phyloP scores from a whole-genome alignment of 139 green algal species.

The Zygnema cylindricum region DNA sequence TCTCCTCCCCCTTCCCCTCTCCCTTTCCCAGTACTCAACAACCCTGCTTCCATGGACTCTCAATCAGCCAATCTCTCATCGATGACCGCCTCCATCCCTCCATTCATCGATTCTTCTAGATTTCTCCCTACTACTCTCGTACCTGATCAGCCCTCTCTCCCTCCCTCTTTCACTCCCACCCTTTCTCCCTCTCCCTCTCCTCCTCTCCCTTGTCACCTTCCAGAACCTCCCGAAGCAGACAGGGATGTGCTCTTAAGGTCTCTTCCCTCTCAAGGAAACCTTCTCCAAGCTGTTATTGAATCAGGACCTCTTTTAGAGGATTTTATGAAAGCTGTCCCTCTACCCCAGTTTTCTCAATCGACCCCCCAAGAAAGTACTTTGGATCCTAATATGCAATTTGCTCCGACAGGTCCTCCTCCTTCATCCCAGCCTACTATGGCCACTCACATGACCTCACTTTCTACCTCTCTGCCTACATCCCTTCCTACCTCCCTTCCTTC shows the following conservation, averaged over 20 bases:
- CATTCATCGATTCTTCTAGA: background rate
- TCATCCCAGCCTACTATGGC: no score
- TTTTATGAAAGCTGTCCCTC: background rate
- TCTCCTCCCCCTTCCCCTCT: background rate
- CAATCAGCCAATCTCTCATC: background rate
- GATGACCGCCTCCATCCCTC: background rate
- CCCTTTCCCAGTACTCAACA: no score
- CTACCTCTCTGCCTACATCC: background rate
- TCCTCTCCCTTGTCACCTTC: background rate
- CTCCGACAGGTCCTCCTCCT: background rate
- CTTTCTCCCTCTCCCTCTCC: background rate
- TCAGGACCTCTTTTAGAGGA: background rate
- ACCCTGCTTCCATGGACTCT: no score
- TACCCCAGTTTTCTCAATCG: background rate
- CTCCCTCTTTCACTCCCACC: background rate
- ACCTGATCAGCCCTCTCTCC: background rate
- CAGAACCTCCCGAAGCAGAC: background rate
- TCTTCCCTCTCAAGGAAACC: background rate
- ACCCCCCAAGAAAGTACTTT: background rate
- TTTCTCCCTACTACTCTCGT: background rate
- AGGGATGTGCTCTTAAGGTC: background rate
- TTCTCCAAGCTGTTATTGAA: background rate
- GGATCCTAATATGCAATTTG: background rate
- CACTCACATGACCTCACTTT: no score
- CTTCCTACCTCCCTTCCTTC: slow-evolving; percentile 5